phyloP scores from a whole-genome alignment of 768 basidiomycete genomes.

The Suillus occidentalis region DNA sequence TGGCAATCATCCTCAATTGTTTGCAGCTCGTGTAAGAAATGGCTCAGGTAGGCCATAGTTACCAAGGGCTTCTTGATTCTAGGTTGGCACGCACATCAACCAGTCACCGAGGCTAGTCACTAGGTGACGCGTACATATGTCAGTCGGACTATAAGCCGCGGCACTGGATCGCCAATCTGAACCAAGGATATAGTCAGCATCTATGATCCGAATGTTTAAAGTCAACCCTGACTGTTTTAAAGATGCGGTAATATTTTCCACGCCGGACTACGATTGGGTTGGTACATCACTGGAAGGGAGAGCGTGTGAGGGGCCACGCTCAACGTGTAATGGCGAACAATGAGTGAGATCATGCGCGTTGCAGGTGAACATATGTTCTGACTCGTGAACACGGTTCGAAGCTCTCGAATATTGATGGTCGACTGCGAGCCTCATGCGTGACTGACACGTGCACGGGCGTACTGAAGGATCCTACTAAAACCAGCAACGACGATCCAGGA shows the following conservation, averaged over 20 bases:
- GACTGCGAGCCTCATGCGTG: not conserved
- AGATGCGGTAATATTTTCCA: not conserved
- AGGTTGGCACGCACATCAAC: not conserved
- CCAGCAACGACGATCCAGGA: not conserved
- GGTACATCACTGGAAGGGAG: not conserved
- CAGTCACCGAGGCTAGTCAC: not conserved
- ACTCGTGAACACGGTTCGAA: not conserved
- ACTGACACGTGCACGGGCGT: not conserved
- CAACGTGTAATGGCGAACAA: not conserved
- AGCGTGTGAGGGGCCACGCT: not conserved
- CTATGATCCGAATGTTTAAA: not conserved
- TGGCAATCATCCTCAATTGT: not conserved
- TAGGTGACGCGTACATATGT: not conserved
- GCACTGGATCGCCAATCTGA: not conserved
- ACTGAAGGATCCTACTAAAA: not conserved
- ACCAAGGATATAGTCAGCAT: not conserved
- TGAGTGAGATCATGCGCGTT: too few species aligned
- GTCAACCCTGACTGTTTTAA: not conserved
- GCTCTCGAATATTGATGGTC: not conserved
- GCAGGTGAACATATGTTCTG: not conserved
- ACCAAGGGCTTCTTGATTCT: not conserved
- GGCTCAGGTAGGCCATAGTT: not conserved
- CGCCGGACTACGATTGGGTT: not conserved
- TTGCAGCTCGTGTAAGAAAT: not conserved
- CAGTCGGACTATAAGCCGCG: not conserved